phyloP scores from a whole-genome alignment of 2,329 filamentous ascomycete species.

The Sclerotiophoma versabilis region DNA sequence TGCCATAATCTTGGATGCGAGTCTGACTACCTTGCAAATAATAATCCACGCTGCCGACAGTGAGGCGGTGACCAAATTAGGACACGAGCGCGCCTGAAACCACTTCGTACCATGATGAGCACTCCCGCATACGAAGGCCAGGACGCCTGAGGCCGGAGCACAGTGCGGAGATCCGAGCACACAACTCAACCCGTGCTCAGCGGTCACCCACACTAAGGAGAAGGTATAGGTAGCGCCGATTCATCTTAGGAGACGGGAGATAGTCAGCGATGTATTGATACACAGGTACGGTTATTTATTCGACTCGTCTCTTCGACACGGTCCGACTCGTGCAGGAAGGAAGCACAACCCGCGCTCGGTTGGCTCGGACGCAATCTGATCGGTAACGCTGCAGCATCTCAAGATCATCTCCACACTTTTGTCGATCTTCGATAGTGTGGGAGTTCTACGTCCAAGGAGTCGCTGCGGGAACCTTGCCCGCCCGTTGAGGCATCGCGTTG shows the following conservation, averaged over 20 bases:
- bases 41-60: background rate
- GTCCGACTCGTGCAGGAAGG: background rate
- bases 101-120: background rate
- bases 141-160: slow-evolving; percentile 24
- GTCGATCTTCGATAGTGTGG: slow-evolving; percentile 20
- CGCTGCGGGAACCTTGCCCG: slow-evolving; percentile 9
- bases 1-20: background rate
- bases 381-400: slow-evolving; percentile 3
- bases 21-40: background rate
- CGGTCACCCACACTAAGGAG: slow-evolving; percentile 9
- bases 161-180: slow-evolving; percentile 34
- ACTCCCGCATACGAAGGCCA: background rate
- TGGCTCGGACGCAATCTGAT: background rate
- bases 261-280: slow-evolving; percentile 7
- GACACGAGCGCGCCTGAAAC: background rate
- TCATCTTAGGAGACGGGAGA: slow-evolving; percentile 1
- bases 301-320: background rate
- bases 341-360: background rate
- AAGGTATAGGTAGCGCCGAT: slow-evolving; percentile 3
- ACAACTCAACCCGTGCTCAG: slow-evolving; percentile 8
- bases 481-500: slow-evolving; percentile 9
- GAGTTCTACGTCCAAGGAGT: background rate
- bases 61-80: background rate
- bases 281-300: slow-evolving; percentile 4
- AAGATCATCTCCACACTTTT: background rate